Conservation (phyloP, 2,329 filamentous ascomycete species). For the Calycina herbarum region DNA sequence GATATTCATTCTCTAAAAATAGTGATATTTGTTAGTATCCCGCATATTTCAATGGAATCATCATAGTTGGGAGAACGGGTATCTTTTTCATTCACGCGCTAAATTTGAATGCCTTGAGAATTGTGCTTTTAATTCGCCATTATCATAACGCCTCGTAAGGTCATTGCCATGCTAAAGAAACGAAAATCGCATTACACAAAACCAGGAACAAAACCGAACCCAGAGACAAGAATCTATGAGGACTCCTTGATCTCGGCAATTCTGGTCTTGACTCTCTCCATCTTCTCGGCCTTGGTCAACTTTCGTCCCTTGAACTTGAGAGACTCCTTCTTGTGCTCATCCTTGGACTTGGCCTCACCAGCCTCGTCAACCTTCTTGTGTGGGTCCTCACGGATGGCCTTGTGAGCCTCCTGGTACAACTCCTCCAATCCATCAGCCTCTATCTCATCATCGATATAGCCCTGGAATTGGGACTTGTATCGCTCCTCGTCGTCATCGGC, state of each 20-base stretch:
- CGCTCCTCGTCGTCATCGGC: conserved; percentile 99
- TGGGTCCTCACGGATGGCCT: conserved; percentile 94
- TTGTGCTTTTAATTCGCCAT: conserved; percentile 11
- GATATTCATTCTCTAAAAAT: too few relatives aligned
- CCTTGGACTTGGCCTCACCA: conserved; percentile 91
- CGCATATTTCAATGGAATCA: background rate
- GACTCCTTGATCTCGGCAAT: conserved; percentile 74
- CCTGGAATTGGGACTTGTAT: conserved; percentile 96
- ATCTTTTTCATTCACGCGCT: background rate
- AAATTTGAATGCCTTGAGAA: conserved; percentile 3
- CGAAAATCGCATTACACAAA: conserved; percentile 22
- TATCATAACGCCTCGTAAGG: conserved; percentile 14
- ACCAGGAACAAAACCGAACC: conserved; percentile 10
- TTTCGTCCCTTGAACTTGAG: conserved; percentile 82
- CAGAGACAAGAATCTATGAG: conserved; percentile 16
- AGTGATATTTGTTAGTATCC: too few relatives aligned
- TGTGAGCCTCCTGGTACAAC: conserved; percentile 91
- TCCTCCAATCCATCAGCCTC: conserved; percentile 98
- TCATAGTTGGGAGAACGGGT: background rate
- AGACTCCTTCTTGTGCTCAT: conserved; percentile 93
- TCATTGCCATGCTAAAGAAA: conserved; percentile 16
- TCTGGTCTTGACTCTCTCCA: conserved; percentile 82
- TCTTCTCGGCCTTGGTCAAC: conserved; percentile 80
- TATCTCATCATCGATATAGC: conserved; percentile 96
- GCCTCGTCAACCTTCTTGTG: conserved; percentile 84